Base-by-base conservation (phyloP, 306 rosid genomes). In the Echinosophora koreensis region DNA sequence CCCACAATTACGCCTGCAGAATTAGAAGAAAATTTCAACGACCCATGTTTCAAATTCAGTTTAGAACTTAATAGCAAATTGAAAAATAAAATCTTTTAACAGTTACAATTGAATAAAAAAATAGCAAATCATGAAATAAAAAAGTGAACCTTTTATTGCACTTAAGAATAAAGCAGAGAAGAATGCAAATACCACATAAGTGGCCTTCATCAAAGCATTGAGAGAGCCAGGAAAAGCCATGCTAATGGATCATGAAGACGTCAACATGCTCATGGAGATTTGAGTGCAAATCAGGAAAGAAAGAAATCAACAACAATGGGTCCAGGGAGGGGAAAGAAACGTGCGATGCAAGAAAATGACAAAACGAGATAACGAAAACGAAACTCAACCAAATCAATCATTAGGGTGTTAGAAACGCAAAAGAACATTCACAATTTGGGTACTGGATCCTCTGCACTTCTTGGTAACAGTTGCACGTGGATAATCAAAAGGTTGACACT, bases 1-100 rank as follows among this genome's bases (percentile, higher is more conserved):
- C 94, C 97, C 84, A 93, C 94, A 68, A 89, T 66, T 17, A 89
- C n/a, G 34, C 87, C 97, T 92, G 90, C 83, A 86, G 57, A 77
- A 63, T 70, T 35, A 50, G 4, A 47, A 5, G 56, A 72, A 79
- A 77, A 52, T 56, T 42, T 76, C 81, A 79, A 74, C 11, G 76
- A 73, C 74, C 85, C 82, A 76, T 63, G n/a, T 62, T 67, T 64
- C 11, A 35, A 66, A 76, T 39, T 64, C 73, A 75, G 58, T 75
- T 44, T 34, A 58, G 54, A 79, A 63, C 15, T 10, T 22, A 5
- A 47, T 28, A 54, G 38, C 22, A 51, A 30, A 13, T 44, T 13
- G 7, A 66, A 61, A 64, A 32, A 3, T 1, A 8, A 15, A 72
- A 44, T 44, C 50, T 44, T 44, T 44, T 44, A 30, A 2, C 32